These are phyloP conservation scores for Protomyces arabidopsidicola DNA, from an alignment of 1,139 yeast species.

Conservation along the genomic window DNA sequence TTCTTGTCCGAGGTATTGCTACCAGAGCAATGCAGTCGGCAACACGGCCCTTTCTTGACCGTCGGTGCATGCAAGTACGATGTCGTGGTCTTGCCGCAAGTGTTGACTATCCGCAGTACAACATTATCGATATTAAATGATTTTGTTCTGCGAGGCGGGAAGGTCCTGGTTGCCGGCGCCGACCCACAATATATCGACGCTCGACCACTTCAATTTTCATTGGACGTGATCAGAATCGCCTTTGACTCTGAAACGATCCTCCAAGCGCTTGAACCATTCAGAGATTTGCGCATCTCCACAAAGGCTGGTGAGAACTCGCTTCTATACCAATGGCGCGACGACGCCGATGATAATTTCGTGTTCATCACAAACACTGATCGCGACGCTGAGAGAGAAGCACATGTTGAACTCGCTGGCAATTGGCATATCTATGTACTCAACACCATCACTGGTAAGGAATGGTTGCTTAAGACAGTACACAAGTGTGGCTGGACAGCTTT, in stretches of 20 bases:
- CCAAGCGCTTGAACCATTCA: neutral
- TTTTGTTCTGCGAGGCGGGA: slow-evolving; percentile 13
- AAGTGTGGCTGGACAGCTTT: neutral
- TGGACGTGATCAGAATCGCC: neutral
- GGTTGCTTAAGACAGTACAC: neutral
- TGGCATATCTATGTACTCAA: slow-evolving; percentile 2
- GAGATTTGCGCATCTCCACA: slow-evolving; percentile 8
- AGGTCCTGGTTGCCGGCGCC: slow-evolving; percentile 15
- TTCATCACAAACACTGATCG: slow-evolving; percentile 21
- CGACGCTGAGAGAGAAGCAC: neutral
- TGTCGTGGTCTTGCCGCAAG: slow-evolving; percentile 15
- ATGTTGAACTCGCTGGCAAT: neutral
- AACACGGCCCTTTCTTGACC: neutral
- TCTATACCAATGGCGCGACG: slow-evolving; percentile 22
- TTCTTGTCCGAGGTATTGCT: slow-evolving; percentile 12
- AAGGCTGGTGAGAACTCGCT: neutral
- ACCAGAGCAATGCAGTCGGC: slow-evolving; percentile 1
- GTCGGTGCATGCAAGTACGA: slow-evolving; percentile 14
- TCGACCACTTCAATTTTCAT: neutral
- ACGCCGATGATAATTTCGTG: slow-evolving; percentile 3
- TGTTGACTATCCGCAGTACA: slow-evolving; percentile 13
- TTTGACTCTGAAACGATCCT: neutral
- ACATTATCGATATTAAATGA: slow-evolving; percentile 5
- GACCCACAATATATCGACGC: slow-evolving; percentile 17
- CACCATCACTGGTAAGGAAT: slow-evolving; percentile 1